Conservation (phyloP, 2,329 filamentous ascomycete species). For the Coleophoma crateriformis region DNA sequence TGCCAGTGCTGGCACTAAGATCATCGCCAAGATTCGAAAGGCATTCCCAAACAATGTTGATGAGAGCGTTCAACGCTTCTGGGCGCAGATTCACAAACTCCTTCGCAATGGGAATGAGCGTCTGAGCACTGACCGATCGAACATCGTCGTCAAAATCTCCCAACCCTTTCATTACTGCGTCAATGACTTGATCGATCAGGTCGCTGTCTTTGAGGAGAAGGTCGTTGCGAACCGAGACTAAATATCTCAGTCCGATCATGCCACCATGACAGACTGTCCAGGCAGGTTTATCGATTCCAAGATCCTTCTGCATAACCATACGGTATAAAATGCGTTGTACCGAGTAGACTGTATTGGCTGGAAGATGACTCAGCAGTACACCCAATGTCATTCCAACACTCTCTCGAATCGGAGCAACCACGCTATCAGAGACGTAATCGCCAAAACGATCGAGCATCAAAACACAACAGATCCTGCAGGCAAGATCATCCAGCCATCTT, state of each 20-base stretch:
- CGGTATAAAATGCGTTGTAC: constrained; percentile 81
- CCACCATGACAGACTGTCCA: constrained; percentile 98
- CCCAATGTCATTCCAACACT: constrained; percentile 92
- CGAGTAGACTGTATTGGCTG: constrained; percentile 70
- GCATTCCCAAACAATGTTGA: constrained; percentile 96
- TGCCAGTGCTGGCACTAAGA: constrained; percentile 92
- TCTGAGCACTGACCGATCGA: constrained; percentile 94
- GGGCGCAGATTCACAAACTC: constrained; percentile 88
- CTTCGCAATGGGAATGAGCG: constrained; percentile 89
- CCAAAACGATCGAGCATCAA: constrained; percentile 97
- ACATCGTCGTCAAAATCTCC: constrained; percentile 93
- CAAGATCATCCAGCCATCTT: constrained; percentile 86
- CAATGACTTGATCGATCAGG: constrained; percentile 88
- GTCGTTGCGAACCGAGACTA: constrained; percentile 92
- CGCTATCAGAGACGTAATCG: constrained; percentile 96
- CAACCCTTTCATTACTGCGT: constrained; percentile 90
- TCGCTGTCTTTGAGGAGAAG: constrained; percentile 75
- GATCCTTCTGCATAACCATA: constrained; percentile 86
- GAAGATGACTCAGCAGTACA: constrained; percentile 79
- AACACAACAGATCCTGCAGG: constrained; percentile 91
- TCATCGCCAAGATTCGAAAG: constrained; percentile 95
- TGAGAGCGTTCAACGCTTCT: constrained; percentile 70
- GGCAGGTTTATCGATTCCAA: constrained; percentile 65
- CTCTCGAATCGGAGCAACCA: constrained; percentile 92
- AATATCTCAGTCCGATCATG: constrained; percentile 93